phyloP scores from a whole-genome alignment of 805 yeast species.

The Jamesozyma jinghongensis region DNA sequence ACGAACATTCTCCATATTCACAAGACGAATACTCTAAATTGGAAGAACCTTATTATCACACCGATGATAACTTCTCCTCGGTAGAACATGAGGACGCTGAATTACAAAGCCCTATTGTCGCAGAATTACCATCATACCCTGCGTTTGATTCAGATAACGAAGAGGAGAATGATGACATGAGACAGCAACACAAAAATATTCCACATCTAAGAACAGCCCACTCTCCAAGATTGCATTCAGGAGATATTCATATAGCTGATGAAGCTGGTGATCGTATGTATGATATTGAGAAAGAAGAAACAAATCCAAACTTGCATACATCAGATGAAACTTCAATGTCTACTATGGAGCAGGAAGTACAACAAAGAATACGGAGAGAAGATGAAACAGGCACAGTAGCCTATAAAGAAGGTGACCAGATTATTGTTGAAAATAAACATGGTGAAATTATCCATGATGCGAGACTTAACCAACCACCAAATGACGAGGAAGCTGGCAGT shows the following conservation, averaged over 20 bases:
- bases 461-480: constrained; percentile 23
- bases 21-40: neutral
- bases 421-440: constrained; percentile 71
- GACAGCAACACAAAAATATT: neutral
- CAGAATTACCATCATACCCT: constrained; percentile 5
- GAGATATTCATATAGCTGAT: constrained; percentile 1
- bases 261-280: neutral
- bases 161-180: neutral
- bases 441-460: constrained; percentile 72
- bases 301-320: neutral
- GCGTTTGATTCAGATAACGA: constrained; percentile 2
- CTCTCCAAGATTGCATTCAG: neutral
- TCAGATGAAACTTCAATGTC: constrained; percentile 4
- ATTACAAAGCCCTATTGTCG: constrained; percentile 3
- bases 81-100: neutral
- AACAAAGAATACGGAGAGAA: constrained; percentile 19
- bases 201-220: neutral
- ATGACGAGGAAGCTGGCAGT: constrained; percentile 17
- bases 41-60: neutral
- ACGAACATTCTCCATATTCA: neutral
- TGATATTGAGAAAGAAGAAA: constrained; percentile 3
- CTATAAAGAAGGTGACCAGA: constrained; percentile 58
- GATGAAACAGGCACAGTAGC: constrained; percentile 33
- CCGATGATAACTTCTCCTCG: neutral
- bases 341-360: constrained; percentile 12